Evolutionary conservation across 768 basidiomycete genomes (phyloP), one percentile per base, ranked within the genome.

Genomic region (Russula dissimulans): DNA sequence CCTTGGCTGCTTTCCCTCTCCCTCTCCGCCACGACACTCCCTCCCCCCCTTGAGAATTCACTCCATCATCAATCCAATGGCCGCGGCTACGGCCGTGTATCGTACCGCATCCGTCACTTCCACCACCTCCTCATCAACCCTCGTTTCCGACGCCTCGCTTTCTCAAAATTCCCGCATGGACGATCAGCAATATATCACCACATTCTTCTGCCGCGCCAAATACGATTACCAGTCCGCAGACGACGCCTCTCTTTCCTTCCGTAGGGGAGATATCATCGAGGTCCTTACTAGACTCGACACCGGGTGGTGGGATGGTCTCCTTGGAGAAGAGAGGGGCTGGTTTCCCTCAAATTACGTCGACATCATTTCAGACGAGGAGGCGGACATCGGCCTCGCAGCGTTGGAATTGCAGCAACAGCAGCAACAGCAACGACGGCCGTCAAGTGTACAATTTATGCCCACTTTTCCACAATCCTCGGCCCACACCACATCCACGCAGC

Each of bases 301-400:
- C 5, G 95, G 95, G 15, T 99, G 95, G 95, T 97, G 95, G 97
- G 95, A 99, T 71, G 95, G 95, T 5, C 76, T 97, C 60, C 79
- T 97, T 22, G 83, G 85, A 50, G 89, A 91, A 56, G 87, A 89
- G 71, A 84, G 95, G 53, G 95, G 95, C 59, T 95, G 92, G 92
- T 95, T 99, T 73, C 95, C 95, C 22, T 91, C 89, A 66, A 99
- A 98, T 75, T 98, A 97, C 76, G 94, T 97, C 47, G 75, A 78
- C 49, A 70, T 82, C 47, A 84, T 97, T 57, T 79, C 83, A 29
- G 89, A 91, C 63, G 86, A 89, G 68, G 90, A 91, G 68, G 89
- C 85, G 3, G 91, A 91, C 60, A 71, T 79, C 26, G 82, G 79
- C 11, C 78, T 87, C 63, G 75, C 81, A 10, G 76, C 76, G 55